These are phyloP conservation scores for Picocystis sp. DNA, from an alignment of 163 green algal species.

Conservation along the genomic window DNA sequence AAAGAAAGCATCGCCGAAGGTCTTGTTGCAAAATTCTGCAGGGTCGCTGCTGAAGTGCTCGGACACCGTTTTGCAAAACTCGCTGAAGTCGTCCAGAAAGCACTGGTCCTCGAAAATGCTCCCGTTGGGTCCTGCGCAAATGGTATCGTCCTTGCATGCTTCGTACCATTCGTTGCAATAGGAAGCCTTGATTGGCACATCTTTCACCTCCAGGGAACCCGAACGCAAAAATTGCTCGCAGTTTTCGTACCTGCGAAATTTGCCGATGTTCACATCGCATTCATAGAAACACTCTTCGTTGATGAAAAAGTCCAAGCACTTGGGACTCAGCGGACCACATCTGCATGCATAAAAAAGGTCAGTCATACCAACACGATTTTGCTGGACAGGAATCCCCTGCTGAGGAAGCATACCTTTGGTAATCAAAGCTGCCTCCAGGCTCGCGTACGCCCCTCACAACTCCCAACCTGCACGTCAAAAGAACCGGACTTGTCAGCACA, in stretches of 20 bases:
- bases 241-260: slow-evolving; percentile 15
- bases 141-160: slow-evolving; percentile 21
- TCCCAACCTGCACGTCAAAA: too few species aligned
- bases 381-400: too few species aligned
- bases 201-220: slow-evolving; percentile 10
- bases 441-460: too few species aligned
- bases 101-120: too few species aligned
- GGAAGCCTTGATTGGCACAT: slow-evolving; percentile 21
- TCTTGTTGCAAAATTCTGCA: slow-evolving; percentile 12
- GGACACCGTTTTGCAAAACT: not conserved
- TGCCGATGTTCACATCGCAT: slow-evolving; percentile 21
- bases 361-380: too few species aligned
- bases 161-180: slow-evolving; percentile 22
- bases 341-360: too few species aligned
- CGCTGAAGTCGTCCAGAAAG: too few species aligned
- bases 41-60: slow-evolving; percentile 9
- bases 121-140: not conserved
- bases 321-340: too few species aligned
- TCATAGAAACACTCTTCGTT: slow-evolving; percentile 20
- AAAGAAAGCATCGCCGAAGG: slow-evolving; percentile 10
- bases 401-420: too few species aligned
- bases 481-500: too few species aligned
- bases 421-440: too few species aligned
- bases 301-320: too few species aligned
- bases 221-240: slow-evolving; percentile 11